Conservation (phyloP, 768 basidiomycete species). For the Leccinum barrowsii region DNA sequence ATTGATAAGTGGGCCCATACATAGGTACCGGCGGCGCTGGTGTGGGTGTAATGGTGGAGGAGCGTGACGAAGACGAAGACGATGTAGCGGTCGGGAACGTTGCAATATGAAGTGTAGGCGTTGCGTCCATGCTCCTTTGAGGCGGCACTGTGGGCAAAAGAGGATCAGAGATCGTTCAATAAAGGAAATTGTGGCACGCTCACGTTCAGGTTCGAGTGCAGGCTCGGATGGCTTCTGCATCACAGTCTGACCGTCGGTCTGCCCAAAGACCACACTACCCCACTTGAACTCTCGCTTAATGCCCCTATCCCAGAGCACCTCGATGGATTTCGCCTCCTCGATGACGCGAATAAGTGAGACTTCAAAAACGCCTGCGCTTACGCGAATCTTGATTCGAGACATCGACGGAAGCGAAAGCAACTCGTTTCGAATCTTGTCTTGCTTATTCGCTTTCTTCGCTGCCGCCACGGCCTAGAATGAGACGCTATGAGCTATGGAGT, state of each 20-base stretch:
- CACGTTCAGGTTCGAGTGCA: slow-evolving; percentile 44
- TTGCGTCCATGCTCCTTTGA: slow-evolving; percentile 9
- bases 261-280: slow-evolving; percentile 77
- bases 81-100: slow-evolving; percentile 22
- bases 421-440: slow-evolving; percentile 68
- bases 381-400: slow-evolving; percentile 79
- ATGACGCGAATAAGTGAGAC: slow-evolving; percentile 73
- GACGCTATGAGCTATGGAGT: neutral
- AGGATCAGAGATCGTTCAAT: slow-evolving; percentile 6
- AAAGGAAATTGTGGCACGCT: slow-evolving; percentile 22
- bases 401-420: slow-evolving; percentile 67
- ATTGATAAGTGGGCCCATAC: slow-evolving; percentile 21
- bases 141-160: slow-evolving; percentile 17
- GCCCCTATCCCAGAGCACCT: slow-evolving; percentile 79
- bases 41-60: slow-evolving; percentile 15
- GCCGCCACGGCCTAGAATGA: slow-evolving; percentile 62
- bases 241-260: slow-evolving; percentile 59
- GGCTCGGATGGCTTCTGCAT: slow-evolving; percentile 66
- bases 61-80: slow-evolving; percentile 14
- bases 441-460: slow-evolving; percentile 69
- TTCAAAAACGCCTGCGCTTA: slow-evolving; percentile 82
- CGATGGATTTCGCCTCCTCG: slow-evolving; percentile 66
- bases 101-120: slow-evolving; percentile 21
- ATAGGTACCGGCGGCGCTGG: slow-evolving; percentile 19
- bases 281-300: slow-evolving; percentile 78